Conservation (phyloP, 2,329 filamentous ascomycete species). For the Bipolaris victoriae region DNA sequence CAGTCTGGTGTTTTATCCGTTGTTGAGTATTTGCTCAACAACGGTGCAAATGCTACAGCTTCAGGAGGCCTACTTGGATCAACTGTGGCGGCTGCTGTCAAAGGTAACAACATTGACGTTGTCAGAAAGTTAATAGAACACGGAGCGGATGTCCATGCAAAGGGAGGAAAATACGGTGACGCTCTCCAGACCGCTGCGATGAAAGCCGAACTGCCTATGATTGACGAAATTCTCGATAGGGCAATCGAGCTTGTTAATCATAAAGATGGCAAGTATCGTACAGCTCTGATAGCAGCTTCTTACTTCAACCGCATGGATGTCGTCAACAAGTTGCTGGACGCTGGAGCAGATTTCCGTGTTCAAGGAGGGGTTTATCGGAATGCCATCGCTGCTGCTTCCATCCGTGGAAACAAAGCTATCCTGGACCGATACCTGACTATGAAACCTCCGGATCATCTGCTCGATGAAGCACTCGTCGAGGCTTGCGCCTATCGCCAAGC, state of each 20-base stretch:
- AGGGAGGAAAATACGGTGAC: constrained; percentile 28
- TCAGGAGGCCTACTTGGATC: constrained; percentile 17
- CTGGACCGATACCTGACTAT: constrained; percentile 24
- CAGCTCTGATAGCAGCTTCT: constrained; percentile 32
- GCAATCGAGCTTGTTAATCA: constrained; percentile 26
- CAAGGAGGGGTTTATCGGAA: constrained; percentile 26
- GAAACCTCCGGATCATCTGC: constrained; percentile 24
- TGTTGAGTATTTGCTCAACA: constrained; percentile 21
- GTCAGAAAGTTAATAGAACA: constrained; percentile 30
- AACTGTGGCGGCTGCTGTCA: constrained; percentile 26
- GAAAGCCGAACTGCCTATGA: constrained; percentile 20
- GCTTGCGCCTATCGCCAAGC: constrained; percentile 30
- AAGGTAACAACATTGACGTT: constrained; percentile 19
- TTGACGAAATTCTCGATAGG: constrained; percentile 23
- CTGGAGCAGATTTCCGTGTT: constrained; percentile 26
- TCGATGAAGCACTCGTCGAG: constrained; percentile 33
- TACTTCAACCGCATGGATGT: constrained; percentile 27
- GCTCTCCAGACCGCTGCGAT: constrained; percentile 25
- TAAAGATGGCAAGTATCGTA: constrained; percentile 25
- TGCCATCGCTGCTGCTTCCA: constrained; percentile 27
- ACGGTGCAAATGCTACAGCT: constrained; percentile 20
- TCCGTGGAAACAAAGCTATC: constrained; percentile 25
- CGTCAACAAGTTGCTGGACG: constrained; percentile 25
- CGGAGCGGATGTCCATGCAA: constrained; percentile 27
- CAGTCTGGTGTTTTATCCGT: constrained; percentile 11